Conservation (phyloP, 179 eudicot species). For the Camellia oleifera region DNA sequence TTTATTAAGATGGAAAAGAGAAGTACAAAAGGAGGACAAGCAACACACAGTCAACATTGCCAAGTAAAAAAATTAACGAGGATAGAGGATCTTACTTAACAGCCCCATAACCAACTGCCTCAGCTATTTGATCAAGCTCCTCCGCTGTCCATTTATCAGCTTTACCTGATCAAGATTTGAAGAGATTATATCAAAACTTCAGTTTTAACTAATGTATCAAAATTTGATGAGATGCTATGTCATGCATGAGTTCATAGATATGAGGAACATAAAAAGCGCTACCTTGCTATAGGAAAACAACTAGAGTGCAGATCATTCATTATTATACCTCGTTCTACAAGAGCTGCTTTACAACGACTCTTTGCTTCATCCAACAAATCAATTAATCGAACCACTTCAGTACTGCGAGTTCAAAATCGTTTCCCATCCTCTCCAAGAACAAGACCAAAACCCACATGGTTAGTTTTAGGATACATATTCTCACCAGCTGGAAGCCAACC, state of each 20-base stretch:
- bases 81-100: slow-evolving; percentile 71
- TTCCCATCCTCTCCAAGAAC: slow-evolving; percentile 97
- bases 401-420: slow-evolving; percentile 84
- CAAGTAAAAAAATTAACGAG: not conserved
- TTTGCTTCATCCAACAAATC: slow-evolving; percentile 98
- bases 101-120: slow-evolving; percentile 98
- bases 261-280: not conserved
- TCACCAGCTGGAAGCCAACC: slow-evolving; percentile 90
- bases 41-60: not conserved
- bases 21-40: no score
- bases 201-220: not conserved
- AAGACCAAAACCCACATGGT: slow-evolving; percentile 97
- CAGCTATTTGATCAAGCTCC: slow-evolving; percentile 81
- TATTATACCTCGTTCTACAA: slow-evolving; percentile 70
- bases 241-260: not conserved
- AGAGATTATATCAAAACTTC: not conserved
- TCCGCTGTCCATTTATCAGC: slow-evolving; percentile 77
- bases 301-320: not conserved
- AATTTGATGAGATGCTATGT: not conserved
- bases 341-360: slow-evolving; percentile 63
- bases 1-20: no score
- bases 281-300: not conserved
- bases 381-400: slow-evolving; percentile 79
- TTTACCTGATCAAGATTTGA: slow-evolving; percentile 54
- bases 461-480: slow-evolving; percentile 63